Evolutionary conservation across 805 yeast genomes (phyloP).

Genomic region (Hanseniaspora opuntiae): DNA sequence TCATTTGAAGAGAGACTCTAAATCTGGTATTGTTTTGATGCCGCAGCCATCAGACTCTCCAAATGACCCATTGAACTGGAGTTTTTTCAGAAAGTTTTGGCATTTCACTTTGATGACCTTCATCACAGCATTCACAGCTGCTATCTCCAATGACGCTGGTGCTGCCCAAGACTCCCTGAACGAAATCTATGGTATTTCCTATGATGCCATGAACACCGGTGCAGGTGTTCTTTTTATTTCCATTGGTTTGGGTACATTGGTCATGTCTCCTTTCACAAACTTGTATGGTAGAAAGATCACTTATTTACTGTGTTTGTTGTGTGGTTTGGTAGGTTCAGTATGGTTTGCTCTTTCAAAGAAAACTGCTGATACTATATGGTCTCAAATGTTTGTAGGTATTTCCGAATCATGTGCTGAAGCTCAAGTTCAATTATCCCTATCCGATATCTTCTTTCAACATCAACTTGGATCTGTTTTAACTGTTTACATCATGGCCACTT

Average conservation of each 20-base stretch:
- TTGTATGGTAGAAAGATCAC: constrained; percentile 57
- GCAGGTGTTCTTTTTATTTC: constrained; percentile 68
- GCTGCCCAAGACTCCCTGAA: constrained; percentile 56
- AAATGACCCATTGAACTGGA: constrained; percentile 55
- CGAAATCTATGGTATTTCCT: constrained; percentile 48
- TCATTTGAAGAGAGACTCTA: constrained; percentile 24
- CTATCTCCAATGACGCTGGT: constrained; percentile 63
- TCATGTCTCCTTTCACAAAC: constrained; percentile 55
- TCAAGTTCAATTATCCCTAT: constrained; percentile 50
- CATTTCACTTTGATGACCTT: constrained; percentile 42
- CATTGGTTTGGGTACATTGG: constrained; percentile 50
- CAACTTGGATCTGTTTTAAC: constrained; percentile 64
- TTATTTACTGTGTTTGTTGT: constrained; percentile 44
- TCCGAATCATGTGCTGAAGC: constrained; percentile 69
- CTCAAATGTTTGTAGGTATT: constrained; percentile 68
- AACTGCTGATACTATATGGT: constrained; percentile 57
- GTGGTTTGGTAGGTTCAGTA: constrained; percentile 51
- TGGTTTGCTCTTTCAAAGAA: constrained; percentile 53
- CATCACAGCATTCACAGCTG: constrained; percentile 56
- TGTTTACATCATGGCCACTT: constrained; percentile 57
- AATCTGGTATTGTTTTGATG: constrained; percentile 31
- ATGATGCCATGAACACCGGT: constrained; percentile 61
- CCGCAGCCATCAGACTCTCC: constrained; percentile 56
- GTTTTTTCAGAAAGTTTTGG: constrained; percentile 26
- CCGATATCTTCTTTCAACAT: constrained; percentile 67